Evolutionary conservation across 2,329 filamentous ascomycete species (phyloP).

Genomic region (Cylindrodendrum hubeiense): DNA sequence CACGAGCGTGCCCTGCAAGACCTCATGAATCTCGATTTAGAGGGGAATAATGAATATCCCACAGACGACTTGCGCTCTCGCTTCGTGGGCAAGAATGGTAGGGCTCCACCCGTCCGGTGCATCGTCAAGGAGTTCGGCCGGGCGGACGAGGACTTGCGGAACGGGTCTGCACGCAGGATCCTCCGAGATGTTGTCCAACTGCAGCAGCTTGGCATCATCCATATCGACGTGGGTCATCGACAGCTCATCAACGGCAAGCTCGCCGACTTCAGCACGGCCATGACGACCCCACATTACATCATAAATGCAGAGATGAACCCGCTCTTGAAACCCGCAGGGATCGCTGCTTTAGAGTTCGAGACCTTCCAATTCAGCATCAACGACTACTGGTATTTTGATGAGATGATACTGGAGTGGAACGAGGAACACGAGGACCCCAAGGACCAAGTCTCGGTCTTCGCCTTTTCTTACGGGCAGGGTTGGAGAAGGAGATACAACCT

Average conservation of each 20-base stretch:
- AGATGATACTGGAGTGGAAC: background rate
- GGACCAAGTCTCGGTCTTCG: background rate
- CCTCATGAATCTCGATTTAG: background rate
- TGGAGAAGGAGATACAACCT: background rate
- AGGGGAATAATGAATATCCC: background rate
- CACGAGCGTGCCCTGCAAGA: constrained; percentile 27
- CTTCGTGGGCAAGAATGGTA: constrained; percentile 22
- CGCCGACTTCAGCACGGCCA: constrained; percentile 40
- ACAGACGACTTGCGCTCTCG: background rate
- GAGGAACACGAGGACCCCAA: background rate
- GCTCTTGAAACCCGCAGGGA: background rate
- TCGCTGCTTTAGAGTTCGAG: background rate
- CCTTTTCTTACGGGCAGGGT: background rate
- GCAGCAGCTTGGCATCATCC: constrained; percentile 11
- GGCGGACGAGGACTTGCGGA: background rate
- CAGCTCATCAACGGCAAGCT: constrained; percentile 40
- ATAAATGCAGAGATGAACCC: constrained; percentile 22
- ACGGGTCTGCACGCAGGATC: background rate
- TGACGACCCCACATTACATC: constrained; percentile 42
- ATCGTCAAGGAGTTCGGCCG: constrained; percentile 39
- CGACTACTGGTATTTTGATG: background rate
- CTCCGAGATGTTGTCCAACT: background rate
- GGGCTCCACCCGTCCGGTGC: constrained; percentile 34
- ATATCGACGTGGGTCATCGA: background rate
- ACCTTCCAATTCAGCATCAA: background rate